Evolutionary conservation across 345 rosid genomes (phyloP).

Genomic region (Euclidium syriacum): DNA sequence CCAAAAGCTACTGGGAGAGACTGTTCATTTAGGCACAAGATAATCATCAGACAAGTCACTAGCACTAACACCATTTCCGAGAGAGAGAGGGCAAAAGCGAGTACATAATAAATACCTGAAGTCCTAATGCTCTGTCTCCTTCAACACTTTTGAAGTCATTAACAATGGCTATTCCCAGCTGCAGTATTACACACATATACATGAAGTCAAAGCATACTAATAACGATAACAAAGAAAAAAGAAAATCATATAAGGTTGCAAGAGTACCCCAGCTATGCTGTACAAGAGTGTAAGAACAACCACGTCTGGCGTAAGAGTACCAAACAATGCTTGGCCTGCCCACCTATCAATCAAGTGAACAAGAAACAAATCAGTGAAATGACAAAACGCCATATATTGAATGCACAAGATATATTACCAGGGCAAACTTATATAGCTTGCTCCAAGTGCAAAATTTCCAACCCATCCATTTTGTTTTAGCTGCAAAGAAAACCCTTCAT

Average conservation of each 20-base stretch:
- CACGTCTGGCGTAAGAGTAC: conserved; percentile 89
- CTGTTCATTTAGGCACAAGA: conserved; percentile 34
- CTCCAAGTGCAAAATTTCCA: conserved; percentile 93
- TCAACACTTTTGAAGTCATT: conserved; percentile 97
- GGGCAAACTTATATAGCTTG: conserved; percentile 95
- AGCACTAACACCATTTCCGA: not conserved
- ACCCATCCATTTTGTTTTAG: conserved; percentile 99
- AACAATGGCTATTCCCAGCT: conserved; percentile 93
- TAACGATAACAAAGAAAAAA: not conserved
- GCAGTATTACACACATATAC: conserved; percentile 22
- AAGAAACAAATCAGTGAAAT: not conserved
- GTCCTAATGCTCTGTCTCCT: conserved; percentile 95
- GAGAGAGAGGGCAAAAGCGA: not conserved
- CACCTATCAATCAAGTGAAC: conserved; percentile 53
- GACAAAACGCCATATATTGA: not conserved
- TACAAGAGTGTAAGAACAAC: conserved; percentile 90
- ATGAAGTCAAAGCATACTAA: not conserved
- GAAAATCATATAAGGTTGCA: not conserved
- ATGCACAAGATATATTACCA: conserved; percentile 45
- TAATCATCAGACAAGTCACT: not conserved
- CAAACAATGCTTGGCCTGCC: conserved; percentile 99
- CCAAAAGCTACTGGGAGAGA: conserved; percentile 98
- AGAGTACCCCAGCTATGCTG: conserved; percentile 92
- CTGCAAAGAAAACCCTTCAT: conserved; percentile 39
- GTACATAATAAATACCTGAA: conserved; percentile 60